Evolutionary conservation across 108 stramenopile genomes (phyloP).

Genomic region (Thalassiosira profunda): DNA sequence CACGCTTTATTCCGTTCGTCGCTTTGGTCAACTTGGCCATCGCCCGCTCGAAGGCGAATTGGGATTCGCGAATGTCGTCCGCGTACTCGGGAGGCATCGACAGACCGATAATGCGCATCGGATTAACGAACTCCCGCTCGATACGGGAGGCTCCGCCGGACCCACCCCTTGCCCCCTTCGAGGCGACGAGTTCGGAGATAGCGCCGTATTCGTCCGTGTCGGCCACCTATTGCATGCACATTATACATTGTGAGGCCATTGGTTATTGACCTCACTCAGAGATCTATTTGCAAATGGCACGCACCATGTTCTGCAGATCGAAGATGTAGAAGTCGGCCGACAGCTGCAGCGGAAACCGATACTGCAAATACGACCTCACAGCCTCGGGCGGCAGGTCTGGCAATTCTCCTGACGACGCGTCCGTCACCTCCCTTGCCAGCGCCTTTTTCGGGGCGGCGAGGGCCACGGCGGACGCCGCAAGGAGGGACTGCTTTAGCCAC

Average conservation of each 20-base stretch:
- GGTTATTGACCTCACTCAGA: background rate
- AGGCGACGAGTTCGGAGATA: conserved; percentile 62
- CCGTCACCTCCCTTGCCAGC: conserved; percentile 5
- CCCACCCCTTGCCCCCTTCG: conserved; percentile 58
- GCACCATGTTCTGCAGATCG: conserved; percentile 69
- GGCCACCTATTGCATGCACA: too few species aligned
- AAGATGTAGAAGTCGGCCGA: conserved; percentile 86
- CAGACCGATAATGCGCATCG: conserved; percentile 78
- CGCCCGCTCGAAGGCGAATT: conserved; percentile 83
- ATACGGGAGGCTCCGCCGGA: conserved; percentile 77
- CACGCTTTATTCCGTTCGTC: conserved; percentile 66
- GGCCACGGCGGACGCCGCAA: too few species aligned
- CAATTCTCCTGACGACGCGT: conserved; percentile 39
- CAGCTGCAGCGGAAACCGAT: conserved; percentile 71
- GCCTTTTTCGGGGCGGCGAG: background rate
- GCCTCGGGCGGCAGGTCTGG: conserved; percentile 80
- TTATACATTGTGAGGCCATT: background rate
- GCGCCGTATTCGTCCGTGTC: conserved; percentile 65
- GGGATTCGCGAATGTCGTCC: conserved; percentile 80
- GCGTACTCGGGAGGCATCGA: conserved; percentile 84
- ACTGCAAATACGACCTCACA: conserved; percentile 75
- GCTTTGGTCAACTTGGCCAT: conserved; percentile 68
- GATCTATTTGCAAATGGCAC: conserved; percentile 31
- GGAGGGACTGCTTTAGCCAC: too few species aligned
- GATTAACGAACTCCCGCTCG: conserved; percentile 85